These are phyloP conservation scores for Linaria vulgaris DNA, from an alignment of 257 asterid genomes.

Conservation along the genomic window DNA sequence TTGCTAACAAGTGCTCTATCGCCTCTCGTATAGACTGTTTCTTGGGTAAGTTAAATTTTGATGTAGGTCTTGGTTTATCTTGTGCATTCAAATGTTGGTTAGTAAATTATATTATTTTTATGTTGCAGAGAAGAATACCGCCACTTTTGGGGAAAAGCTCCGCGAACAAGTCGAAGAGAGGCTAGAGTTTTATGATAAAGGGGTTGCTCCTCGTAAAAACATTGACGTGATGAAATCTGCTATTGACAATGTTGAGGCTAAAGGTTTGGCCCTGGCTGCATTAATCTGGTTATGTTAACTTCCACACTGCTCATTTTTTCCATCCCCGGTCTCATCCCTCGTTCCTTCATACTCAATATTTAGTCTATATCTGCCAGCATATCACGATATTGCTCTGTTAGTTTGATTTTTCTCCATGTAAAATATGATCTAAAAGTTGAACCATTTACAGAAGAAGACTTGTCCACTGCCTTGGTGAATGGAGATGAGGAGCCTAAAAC, in stretches of 20 bases:
- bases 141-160: slow-evolving; percentile 84
- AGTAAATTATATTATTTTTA: background rate
- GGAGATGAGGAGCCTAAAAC: slow-evolving; percentile 67
- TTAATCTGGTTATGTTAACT: no score
- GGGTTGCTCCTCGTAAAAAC: slow-evolving; percentile 95
- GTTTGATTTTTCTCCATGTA: background rate
- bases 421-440: slow-evolving; percentile 13
- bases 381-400: background rate
- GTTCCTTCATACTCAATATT: no score
- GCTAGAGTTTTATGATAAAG: slow-evolving; percentile 91
- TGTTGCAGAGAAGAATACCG: slow-evolving; percentile 64
- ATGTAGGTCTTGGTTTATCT: background rate
- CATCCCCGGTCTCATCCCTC: background rate
- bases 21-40: slow-evolving; percentile 96
- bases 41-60: slow-evolving; percentile 47
- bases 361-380: background rate
- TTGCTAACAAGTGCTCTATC: slow-evolving; percentile 98
- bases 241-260: slow-evolving; percentile 43
- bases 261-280: slow-evolving; percentile 46
- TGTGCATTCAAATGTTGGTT: slow-evolving; percentile 3
- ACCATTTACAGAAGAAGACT: slow-evolving; percentile 49
- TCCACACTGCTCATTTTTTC: background rate
- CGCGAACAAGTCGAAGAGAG: slow-evolving; percentile 99
- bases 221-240: slow-evolving; percentile 88
- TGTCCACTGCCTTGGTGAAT: slow-evolving; percentile 30